Evolutionary conservation across 352 stramenopile genomes (phyloP), one percentile per base, ranked within the genome.

Genomic region (Aphanomyces euteiches): DNA sequence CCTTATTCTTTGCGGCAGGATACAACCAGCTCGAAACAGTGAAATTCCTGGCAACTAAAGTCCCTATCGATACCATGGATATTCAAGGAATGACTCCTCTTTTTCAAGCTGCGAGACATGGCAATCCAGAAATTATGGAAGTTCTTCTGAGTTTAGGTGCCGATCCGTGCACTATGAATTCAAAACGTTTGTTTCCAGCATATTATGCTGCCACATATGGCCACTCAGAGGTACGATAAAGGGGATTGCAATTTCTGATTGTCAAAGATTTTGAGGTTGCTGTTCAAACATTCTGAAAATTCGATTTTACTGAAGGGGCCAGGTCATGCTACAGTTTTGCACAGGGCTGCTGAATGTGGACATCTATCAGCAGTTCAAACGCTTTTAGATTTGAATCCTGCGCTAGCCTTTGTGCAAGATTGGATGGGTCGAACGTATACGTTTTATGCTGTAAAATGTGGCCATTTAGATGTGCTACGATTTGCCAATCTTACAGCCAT

Each of bases 131-230:
- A 5, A 47, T 70, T 13, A 12, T 61, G 45, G 21, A 58, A 7
- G 17, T 63, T 5, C 13, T 70, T 43, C 45, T 70, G 4, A 34
- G 47, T 4, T 47, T 50, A 3, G 45, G 47, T 10, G 64, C 64
- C 4, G 21, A 60, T 47, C 50, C 64, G 15, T 48, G 64, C 39
- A 4, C n/a, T 8, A 15, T 50, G 48, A 50, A 47, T 8, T 39
- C 36, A 21, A 60, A 70, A 37, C 64, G 34, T 7, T 70, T 47
- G 64, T 70, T 8, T 63, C 64, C 64, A 38, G 64, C 64, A 17
- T 70, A 61, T 36, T 70, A 43, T 63, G 64, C 64, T 41, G 64
- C 64, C n/a, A 56, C 64, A 28, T 50, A 70, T 50, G 53, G 53
- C n/a, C 64, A 70, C 48, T 15, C 13, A 12, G 64, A 70, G 47